These are phyloP conservation scores for Gastrolobium bilobum DNA, from an alignment of 306 rosid species.

Conservation along the genomic window DNA sequence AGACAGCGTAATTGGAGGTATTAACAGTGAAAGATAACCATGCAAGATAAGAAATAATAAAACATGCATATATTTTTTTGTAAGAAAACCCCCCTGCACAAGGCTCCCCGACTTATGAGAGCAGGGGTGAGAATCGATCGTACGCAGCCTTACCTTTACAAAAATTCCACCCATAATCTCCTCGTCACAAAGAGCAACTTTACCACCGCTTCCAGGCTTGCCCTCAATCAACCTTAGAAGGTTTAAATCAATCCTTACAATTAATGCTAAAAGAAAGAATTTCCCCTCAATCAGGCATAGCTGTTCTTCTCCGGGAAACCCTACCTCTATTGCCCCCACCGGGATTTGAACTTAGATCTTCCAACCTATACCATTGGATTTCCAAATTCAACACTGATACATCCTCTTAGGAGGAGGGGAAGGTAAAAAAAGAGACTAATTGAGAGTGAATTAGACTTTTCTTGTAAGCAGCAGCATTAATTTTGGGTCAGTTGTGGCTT, in stretches of 20 bases:
- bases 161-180: no score
- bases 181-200: no score
- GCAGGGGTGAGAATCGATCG: no score
- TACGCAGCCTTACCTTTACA: no score
- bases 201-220: no score
- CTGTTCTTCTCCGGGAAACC: constrained; percentile 7
- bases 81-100: background rate
- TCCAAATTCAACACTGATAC: constrained; percentile 9
- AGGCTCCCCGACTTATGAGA: no score
- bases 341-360: background rate
- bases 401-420: background rate
- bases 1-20: background rate
- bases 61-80: background rate
- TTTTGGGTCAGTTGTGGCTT: background rate
- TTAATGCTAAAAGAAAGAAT: background rate
- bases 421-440: background rate
- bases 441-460: background rate
- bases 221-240: background rate
- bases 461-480: background rate
- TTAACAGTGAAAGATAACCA: background rate
- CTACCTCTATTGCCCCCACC: background rate
- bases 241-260: background rate
- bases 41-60: background rate
- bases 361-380: background rate
- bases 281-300: background rate